Evolutionary conservation across 306 rosid species (phyloP).

Genomic region (Hippophae gyantsensis): DNA sequence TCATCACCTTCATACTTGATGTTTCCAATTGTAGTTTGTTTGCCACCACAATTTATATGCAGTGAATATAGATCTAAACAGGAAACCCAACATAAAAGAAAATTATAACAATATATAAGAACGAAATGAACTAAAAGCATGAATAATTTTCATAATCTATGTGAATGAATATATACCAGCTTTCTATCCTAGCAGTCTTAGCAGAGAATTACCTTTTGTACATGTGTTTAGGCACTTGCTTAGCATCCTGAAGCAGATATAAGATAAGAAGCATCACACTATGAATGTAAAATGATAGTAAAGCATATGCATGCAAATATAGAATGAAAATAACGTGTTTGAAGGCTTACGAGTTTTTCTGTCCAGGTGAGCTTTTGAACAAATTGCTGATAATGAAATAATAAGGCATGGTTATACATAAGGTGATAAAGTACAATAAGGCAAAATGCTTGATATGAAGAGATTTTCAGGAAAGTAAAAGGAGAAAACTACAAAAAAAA

Average conservation of each 20-base stretch:
- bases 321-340: neutral
- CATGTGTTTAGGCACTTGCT: conserved; percentile 7
- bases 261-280: neutral
- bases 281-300: neutral
- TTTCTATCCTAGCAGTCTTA: too few relatives aligned
- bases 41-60: conserved; percentile 60
- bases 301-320: neutral
- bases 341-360: conserved; percentile 11
- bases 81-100: neutral
- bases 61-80: conserved; percentile 20
- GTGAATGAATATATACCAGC: neutral
- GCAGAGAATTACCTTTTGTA: conserved; percentile 4
- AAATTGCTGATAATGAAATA: conserved; percentile 9
- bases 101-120: neutral
- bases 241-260: conserved; percentile 1
- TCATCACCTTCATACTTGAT: conserved; percentile 34
- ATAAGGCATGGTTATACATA: neutral
- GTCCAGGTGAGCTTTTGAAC: conserved; percentile 12
- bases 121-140: neutral
- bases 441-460: too few relatives aligned
- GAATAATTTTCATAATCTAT: neutral
- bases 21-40: conserved; percentile 24
- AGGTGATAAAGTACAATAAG: too few relatives aligned
- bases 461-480: too few relatives aligned
- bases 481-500: neutral